Evolutionary conservation across 768 basidiomycete genomes (phyloP), one percentile per base, ranked within the genome.

Genomic region (Lentinula sp.): DNA sequence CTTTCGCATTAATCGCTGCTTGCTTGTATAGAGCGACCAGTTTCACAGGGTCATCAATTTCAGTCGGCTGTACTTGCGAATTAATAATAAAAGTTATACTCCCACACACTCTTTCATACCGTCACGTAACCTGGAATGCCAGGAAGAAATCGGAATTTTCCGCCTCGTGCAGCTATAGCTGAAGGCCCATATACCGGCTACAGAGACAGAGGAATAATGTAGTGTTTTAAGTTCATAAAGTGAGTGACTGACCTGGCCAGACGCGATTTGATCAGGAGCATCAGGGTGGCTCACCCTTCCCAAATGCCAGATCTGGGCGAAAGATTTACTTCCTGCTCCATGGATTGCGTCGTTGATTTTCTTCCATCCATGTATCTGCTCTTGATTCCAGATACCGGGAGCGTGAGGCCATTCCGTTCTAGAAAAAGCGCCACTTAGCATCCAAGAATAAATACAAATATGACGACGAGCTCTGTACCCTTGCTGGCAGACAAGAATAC

Each of bases 321-420:
- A 71, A 62, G 74, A 69, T 16, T 45, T 18, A 45, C 45, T 72
- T 28, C 72, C 73, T 61, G 70, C 71, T 10, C 62, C 66, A 63
- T 76, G 75, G 4, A 78, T 73, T 4, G 69, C 68, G 15, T 70
- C 70, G 11, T 66, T 72, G 55, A 78, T 57, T 55, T 65, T 65
- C 63, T 70, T 71, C 73, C 72, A 75, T 8, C 63, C 72, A 11
- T 49, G 59, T 6, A 70, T 59, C 48, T 75, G 71, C 23, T 70
- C 72, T 21, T 70, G 57, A 61, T 60, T 68, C 70, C 72, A 75
- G 11, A 74, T 69, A 7, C 74, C 51, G 0, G 73, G 74, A 7
- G 70, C 72, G 35, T 71, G 64, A 9, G 65, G 66, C 72, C 72
- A 74, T 62, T 73, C 69, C 21, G 70, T 64, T n/a, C 73, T 73